Evolutionary conservation across 768 basidiomycete species (phyloP), one percentile per base, ranked within the genome.

Genomic region (Leccinellum rugosiceps): DNA sequence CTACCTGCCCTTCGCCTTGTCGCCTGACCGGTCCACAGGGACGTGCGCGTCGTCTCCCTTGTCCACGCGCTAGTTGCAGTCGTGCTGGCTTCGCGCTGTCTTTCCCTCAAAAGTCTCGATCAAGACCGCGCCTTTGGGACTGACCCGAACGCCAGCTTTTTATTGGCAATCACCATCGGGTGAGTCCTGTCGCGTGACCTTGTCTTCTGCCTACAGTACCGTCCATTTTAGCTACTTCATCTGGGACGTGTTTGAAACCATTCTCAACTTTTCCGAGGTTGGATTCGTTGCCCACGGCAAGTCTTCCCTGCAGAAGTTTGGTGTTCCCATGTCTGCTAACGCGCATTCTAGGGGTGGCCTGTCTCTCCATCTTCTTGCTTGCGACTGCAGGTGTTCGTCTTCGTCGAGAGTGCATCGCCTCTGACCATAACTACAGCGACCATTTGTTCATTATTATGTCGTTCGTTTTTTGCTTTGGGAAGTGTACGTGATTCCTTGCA

Each of bases 391-490:
- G 88, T 76, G 13, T 43, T 55, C 38, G 2, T 4, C 21, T 32
- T 26, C 34, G 35, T 43, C 32, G 62, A 28, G 19, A 51, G 11
- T 45, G 51, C 47, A 0, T n/a, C 13, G 5, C 58, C 56, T 49
- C 51, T 59, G 0, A 69, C 44, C 10, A 3, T 48, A n/a, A 23
- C 32, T 38, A 30, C 62, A 86, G 85, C 82, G 76, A 66, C 83
- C 93, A 6, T 94, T 93, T 72, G 76, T 90, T 41, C 83, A 87
- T 8, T 95, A 92, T 70, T 93, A 86, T 63, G 88, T 80, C 14
- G 76, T 84, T 2, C 80, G 90, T 15, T 94, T 88, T 73, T 74
- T 95, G 30, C 75, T 93, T 11, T 93, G 92, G 92, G 93, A 94
- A 73, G 76, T 83, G 78, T 87, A 71, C 52, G 83, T 74, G 35